phyloP scores from a whole-genome alignment of 768 basidiomycete genomes.

The Trametes meyenii region DNA sequence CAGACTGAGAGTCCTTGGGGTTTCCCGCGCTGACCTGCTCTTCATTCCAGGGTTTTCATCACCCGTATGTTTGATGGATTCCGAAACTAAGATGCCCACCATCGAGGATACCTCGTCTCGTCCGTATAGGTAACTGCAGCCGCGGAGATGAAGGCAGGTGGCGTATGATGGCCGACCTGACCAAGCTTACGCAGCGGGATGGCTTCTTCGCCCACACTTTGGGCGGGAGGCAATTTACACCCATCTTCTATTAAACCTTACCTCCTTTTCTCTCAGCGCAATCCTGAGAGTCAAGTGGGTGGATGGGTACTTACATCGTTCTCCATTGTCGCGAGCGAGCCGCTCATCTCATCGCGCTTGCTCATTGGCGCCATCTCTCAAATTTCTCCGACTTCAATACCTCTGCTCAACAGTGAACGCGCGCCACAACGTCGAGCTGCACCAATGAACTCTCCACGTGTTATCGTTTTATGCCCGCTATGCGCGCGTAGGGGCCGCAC shows the following conservation, averaged over 20 bases:
- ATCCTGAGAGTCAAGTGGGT: neutral
- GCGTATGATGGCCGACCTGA: neutral
- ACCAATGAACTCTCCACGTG: constrained; percentile 25
- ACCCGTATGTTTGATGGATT: no score
- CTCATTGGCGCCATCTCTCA: neutral
- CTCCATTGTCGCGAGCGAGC: neutral
- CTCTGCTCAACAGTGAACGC: neutral
- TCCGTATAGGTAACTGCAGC: neutral
- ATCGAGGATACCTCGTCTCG: no score
- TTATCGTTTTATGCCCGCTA: constrained; percentile 16
- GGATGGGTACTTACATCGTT: neutral
- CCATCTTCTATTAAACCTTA: neutral
- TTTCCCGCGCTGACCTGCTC: no score
- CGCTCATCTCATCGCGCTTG: neutral
- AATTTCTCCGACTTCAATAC: neutral
- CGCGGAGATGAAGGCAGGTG: neutral
- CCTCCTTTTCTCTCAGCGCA: neutral
- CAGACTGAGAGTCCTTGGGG: no score
- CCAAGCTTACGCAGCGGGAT: neutral
- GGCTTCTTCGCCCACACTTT: neutral
- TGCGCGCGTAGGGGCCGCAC: constrained; percentile 14
- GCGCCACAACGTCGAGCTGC: neutral
- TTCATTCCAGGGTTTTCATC: no score
- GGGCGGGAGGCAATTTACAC: neutral
- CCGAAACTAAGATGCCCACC: no score